phyloP scores from a whole-genome alignment of 345 rosid genomes.

The Heritiera littoralis region DNA sequence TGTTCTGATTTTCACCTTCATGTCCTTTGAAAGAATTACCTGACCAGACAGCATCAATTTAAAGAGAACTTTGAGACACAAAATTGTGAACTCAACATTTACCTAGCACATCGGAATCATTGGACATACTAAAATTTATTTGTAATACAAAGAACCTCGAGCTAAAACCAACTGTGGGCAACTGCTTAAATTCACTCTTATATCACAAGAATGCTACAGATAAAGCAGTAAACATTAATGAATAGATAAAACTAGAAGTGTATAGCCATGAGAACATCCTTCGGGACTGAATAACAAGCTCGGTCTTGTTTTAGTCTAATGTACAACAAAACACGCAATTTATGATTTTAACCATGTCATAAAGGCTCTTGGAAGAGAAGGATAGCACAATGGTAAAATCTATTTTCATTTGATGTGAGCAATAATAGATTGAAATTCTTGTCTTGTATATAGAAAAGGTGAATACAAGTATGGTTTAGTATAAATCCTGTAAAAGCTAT shows the following conservation, averaged over 20 bases:
- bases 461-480: background rate
- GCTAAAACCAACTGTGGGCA: background rate
- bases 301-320: background rate
- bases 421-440: background rate
- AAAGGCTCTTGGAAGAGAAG: background rate
- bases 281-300: background rate
- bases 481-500: background rate
- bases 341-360: background rate
- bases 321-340: background rate
- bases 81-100: background rate
- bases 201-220: background rate
- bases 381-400: background rate
- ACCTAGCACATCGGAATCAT: background rate
- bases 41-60: constrained; percentile 22
- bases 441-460: background rate
- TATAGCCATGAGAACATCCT: background rate
- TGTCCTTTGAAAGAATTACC: constrained; percentile 38
- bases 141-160: background rate
- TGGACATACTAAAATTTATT: background rate
- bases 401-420: background rate
- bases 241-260: background rate
- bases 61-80: background rate
- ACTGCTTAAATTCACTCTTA: background rate
- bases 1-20: constrained; percentile 39
- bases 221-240: background rate